A percentile compares a stretch with the other conserved stretches of the same genome.
Evolutionary conservation across 2,329 filamentous ascomycete species (phyloP).

Genomic region (Ascochyta pisi): DNA sequence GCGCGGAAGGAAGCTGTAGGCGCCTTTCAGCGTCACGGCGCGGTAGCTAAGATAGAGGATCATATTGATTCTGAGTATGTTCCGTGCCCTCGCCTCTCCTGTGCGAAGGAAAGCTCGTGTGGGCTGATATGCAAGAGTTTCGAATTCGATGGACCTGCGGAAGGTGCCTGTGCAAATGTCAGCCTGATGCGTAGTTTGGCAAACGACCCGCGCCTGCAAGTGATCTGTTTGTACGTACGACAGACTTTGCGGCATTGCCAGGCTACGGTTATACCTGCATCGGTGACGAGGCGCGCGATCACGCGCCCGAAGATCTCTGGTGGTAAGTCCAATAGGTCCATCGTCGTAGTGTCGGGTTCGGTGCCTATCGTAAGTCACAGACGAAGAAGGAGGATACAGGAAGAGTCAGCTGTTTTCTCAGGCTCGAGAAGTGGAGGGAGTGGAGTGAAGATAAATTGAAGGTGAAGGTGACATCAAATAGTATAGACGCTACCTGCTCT

Average conservation of each 20-base stretch:
- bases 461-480: too few relatives aligned
- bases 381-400: too few relatives aligned
- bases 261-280: not conserved
- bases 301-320: not conserved
- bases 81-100: not conserved
- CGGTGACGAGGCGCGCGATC: not conserved
- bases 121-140: not conserved
- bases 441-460: too few relatives aligned
- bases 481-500: too few relatives aligned
- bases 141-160: not conserved
- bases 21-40: not conserved
- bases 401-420: too few relatives aligned
- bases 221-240: not conserved
- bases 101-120: not conserved
- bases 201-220: not conserved
- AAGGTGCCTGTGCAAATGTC: not conserved
- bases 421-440: too few relatives aligned
- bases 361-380: too few relatives aligned
- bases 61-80: not conserved
- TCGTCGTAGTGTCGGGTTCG: too few relatives aligned
- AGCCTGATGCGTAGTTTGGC: not conserved
- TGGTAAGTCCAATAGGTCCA: not conserved
- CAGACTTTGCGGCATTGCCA: not conserved
- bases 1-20: not conserved
- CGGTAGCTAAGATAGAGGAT: constrained; percentile 1